Evolutionary conservation across 306 rosid species (phyloP), one percentile per base, ranked within the genome.

Genomic region (Trifolium dubium): DNA sequence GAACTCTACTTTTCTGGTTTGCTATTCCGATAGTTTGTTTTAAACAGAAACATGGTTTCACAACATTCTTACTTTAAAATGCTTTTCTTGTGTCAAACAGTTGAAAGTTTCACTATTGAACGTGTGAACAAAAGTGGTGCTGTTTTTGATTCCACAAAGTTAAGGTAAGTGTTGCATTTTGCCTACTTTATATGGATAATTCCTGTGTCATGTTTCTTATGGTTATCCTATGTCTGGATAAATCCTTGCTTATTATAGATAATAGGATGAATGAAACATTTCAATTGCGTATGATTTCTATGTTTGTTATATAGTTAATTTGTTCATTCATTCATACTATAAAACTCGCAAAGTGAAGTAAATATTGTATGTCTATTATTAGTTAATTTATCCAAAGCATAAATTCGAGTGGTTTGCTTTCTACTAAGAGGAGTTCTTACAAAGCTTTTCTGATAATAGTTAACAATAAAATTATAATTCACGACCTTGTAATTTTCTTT

Each of bases 41-140:
- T 67, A 37, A 62, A 19, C 40, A 18, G 55, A 47, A 72, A 35
- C 31, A 51, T 55, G 41, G 5, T 51, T 41, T 34, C 12, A 29
- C 12, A 35, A 19, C 51, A 64, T 74, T 83, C 79, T 79, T 54
- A 79, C 61, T 55, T 59, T 8, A 10, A 56, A 73, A 67, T 65
- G 40, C 7, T 44, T 70, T 76, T 69, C 14, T 41, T 65, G 30
- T 77, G 72, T 73, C 51, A 66, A 63, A 55, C 92, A 94, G 99
- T 92, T 82, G 95, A 89, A 80, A 94, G 86, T 49, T 94, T 94
- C 84, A 80, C 96, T 7, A 92, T 94, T 74, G 88, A 81, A 17
- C 95, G 95, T 10, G 93, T 94, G 63, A 89, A 92, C 83, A 94
- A 92, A 86, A 87, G 97, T 69, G 99, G 99, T 43, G 97, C 99